Base-by-base conservation (phyloP, 2,329 filamentous ascomycete species). In the Colletotrichum tropicale region DNA sequence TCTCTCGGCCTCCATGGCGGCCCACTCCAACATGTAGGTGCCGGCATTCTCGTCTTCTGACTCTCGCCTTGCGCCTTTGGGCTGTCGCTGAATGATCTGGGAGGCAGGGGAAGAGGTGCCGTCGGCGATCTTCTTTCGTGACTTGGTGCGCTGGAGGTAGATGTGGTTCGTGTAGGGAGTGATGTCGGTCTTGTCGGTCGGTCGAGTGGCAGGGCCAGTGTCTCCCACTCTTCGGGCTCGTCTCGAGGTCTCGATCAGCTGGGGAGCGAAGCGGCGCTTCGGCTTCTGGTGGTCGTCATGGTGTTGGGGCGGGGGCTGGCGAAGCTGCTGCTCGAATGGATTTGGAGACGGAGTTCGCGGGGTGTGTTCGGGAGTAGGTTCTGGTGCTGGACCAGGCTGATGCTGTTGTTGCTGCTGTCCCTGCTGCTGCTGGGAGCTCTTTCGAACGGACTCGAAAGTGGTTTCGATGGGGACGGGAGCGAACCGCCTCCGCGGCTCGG, bases 171-270 rank as follows among this genome's bases (percentile, higher is more conserved):
- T 91, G 78, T 91, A 92, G 48, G 92, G 91, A 0, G 91, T 91
- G 71, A 93, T 93, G 81, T 95, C 93, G 43, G 94, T 95, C 85
- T 93, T 94, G 84, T 94, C 92, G 74, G 90, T 89, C 13, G 90
- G 91, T 70, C 88, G 88, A 26, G 92, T 91, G 34, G 92, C 91
- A 24, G 92, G 92, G 8, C 88, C 89, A 1, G 88, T 84, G 79
- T 95, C 93, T 24, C 92, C 92, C 18, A 90, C 90, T 80, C 92
- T 92, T 77, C 94, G 91, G 38, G 92, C 92, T 69, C 95, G 90
- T 79, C 92, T 91, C 6, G 94, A 94, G 4, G 94, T 96, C 84
- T 96, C 95, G 77, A 98, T 93, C 71, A 98, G 87, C 80, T 96
- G 93, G 15, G 95, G 95, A 34, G 93, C 90, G 83, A 98, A 98